phyloP scores from a whole-genome alignment of 345 rosid species.

The Gossypium herbaceum region DNA sequence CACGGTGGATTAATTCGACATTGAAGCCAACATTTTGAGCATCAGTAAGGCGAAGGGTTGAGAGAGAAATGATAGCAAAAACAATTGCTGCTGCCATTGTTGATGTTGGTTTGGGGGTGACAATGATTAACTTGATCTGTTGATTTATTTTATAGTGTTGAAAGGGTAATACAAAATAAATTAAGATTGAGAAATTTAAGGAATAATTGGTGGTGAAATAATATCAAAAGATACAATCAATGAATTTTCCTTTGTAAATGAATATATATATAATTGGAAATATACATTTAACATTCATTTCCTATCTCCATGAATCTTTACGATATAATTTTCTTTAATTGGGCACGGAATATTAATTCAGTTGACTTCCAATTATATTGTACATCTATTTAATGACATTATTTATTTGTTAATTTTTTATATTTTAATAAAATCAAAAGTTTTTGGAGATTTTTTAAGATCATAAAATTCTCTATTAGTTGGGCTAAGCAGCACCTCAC shows the following conservation, averaged over 20 bases:
- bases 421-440: no score
- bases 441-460: no score
- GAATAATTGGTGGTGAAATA: background rate
- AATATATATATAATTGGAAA: background rate
- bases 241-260: background rate
- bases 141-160: background rate
- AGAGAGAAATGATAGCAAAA: background rate
- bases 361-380: background rate
- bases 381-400: background rate
- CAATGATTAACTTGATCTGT: background rate
- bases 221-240: background rate
- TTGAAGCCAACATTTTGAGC: constrained; percentile 20
- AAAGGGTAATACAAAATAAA: background rate
- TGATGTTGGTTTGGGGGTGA: background rate
- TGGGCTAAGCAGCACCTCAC: no score
- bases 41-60: background rate
- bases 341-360: background rate
- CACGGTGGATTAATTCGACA: constrained; percentile 33
- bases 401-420: background rate
- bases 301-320: background rate
- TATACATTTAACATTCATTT: background rate
- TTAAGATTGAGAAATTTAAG: background rate
- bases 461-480: no score
- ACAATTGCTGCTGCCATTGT: background rate
- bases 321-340: background rate